Percentiles rank a stretch among this genome's conserved stretches.
Evolutionary conservation across 1,139 yeast genomes (phyloP).

Genomic region (Hansenula anomala): DNA sequence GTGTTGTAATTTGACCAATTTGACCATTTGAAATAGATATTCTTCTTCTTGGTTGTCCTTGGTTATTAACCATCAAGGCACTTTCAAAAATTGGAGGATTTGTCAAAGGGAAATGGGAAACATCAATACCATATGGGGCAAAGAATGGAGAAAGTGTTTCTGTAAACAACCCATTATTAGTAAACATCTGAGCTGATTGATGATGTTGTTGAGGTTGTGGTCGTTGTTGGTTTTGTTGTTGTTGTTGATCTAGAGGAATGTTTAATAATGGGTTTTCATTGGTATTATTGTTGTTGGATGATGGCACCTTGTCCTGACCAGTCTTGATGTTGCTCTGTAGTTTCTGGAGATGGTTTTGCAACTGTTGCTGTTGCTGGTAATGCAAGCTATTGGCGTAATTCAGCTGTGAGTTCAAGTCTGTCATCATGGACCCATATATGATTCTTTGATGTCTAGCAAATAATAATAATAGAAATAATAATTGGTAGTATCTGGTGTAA

Average conservation of each 20-base stretch:
- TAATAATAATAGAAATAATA: too few relatives aligned
- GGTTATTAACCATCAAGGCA: constrained; percentile 37
- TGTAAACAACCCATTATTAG: constrained; percentile 29
- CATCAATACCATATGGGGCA: constrained; percentile 35
- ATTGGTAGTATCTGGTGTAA: too few relatives aligned
- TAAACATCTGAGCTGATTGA: constrained; percentile 11
- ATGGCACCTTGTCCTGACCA: not conserved
- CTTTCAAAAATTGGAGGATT: constrained; percentile 64
- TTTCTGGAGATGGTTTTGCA: not conserved
- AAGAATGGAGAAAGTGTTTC: constrained; percentile 32
- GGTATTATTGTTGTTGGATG: too few relatives aligned
- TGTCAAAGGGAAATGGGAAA: constrained; percentile 49
- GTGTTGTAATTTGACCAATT: constrained; percentile 52
- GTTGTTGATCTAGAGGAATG: constrained; percentile 1
- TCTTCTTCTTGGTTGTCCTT: constrained; percentile 49
- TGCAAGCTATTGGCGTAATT: constrained; percentile 3
- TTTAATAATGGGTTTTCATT: not conserved
- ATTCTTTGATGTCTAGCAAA: too few relatives aligned
- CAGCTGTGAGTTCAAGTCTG: constrained; percentile 3
- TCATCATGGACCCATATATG: not conserved
- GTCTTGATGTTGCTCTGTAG: not conserved
- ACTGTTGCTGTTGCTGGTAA: constrained; percentile 6
- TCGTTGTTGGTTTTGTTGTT: not conserved
- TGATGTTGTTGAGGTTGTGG: not conserved
- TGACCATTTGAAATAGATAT: constrained; percentile 78